phyloP scores from a whole-genome alignment of 805 yeast genomes.

The Candida nanaspora region DNA sequence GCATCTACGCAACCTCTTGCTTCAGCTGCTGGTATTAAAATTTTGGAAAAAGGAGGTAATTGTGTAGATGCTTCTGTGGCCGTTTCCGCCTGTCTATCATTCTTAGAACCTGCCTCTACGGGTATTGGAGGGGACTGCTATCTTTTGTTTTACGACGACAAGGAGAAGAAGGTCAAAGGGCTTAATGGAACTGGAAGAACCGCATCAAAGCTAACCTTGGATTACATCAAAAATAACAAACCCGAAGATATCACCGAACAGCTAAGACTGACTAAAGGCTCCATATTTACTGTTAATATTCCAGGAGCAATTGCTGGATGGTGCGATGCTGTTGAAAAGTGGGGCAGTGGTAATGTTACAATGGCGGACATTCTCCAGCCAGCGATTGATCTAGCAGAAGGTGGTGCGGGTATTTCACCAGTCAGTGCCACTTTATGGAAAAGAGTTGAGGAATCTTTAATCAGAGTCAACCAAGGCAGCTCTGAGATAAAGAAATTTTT shows the following conservation, averaged over 20 bases:
- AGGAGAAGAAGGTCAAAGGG: constrained; percentile 48
- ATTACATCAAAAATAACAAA: constrained; percentile 32
- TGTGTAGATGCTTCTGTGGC: constrained; percentile 62
- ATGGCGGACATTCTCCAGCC: constrained; percentile 53
- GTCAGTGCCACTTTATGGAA: constrained; percentile 49
- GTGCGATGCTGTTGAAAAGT: constrained; percentile 57
- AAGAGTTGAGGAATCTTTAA: constrained; percentile 32
- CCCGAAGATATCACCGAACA: constrained; percentile 37
- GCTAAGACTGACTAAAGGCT: constrained; percentile 40
- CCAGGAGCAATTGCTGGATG: constrained; percentile 82
- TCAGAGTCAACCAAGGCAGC: constrained; percentile 15
- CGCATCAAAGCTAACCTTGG: constrained; percentile 42
- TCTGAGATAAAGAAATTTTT: constrained; percentile 25
- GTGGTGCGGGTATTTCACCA: constrained; percentile 59
- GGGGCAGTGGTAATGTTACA: constrained; percentile 68
- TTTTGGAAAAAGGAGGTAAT: constrained; percentile 68
- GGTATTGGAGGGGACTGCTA: constrained; percentile 70
- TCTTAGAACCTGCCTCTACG: constrained; percentile 52
- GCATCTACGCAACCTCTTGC: constrained; percentile 75
- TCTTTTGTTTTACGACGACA: constrained; percentile 47
- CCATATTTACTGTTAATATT: constrained; percentile 58
- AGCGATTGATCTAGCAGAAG: constrained; percentile 61
- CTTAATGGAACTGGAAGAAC: constrained; percentile 74
- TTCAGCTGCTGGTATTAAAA: constrained; percentile 61
- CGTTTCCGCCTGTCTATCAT: constrained; percentile 46